phyloP scores from a whole-genome alignment of 805 yeast genomes.

The Suhomyces kilbournensis region DNA sequence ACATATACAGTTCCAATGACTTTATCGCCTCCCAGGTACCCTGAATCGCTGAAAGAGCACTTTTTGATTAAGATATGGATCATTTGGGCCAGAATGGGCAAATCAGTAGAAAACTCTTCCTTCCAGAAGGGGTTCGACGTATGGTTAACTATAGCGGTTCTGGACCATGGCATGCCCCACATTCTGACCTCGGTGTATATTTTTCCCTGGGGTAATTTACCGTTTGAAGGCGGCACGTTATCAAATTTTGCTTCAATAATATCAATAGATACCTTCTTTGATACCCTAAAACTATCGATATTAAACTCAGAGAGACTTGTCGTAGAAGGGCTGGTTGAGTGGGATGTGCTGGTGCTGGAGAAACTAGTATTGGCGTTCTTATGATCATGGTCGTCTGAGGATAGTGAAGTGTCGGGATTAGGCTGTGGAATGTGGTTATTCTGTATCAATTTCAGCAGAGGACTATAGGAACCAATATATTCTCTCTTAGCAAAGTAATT shows the following conservation, averaged over 20 bases:
- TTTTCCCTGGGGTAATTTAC: conserved; percentile 18
- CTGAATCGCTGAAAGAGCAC: conserved; percentile 18
- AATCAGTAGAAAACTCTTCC: conserved; percentile 64
- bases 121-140: conserved; percentile 72
- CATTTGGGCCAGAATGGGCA: conserved; percentile 54
- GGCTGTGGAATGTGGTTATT: neutral
- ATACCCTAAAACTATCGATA: conserved; percentile 41
- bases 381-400: neutral
- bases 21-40: conserved; percentile 34
- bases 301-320: conserved; percentile 14
- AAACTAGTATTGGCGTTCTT: neutral
- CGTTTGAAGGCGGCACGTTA: conserved; percentile 6
- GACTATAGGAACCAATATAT: conserved; percentile 35
- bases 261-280: conserved; percentile 53
- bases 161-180: conserved; percentile 75
- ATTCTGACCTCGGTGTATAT: conserved; percentile 69
- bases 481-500: conserved; percentile 62
- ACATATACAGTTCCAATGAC: conserved; percentile 53
- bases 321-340: conserved; percentile 1
- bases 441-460: conserved; percentile 2
- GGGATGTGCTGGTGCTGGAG: neutral
- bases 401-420: neutral
- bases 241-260: conserved; percentile 64
- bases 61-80: conserved; percentile 48
- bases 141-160: conserved; percentile 63